Conservation (phyloP, 192 early-diverging fungal genomes). For the Entophlyctis helioformis region DNA sequence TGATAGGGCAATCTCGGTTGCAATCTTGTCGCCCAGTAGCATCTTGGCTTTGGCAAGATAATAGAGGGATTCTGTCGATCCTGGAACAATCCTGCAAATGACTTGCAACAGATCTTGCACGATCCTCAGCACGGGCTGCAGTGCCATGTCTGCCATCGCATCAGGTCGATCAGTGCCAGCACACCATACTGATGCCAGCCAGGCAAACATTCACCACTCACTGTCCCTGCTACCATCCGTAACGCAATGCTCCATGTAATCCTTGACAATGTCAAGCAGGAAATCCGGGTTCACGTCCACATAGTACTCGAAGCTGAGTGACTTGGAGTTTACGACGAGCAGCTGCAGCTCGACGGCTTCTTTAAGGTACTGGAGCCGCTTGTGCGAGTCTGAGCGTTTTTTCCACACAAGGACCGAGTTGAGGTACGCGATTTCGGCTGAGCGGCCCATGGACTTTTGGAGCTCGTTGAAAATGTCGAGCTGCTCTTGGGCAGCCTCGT, state of each 20-base stretch:
- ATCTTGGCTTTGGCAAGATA: conserved; percentile 27
- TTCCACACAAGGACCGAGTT: conserved; percentile 26
- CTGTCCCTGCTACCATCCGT: conserved; percentile 12
- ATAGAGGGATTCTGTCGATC: conserved; percentile 26
- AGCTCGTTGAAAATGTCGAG: conserved; percentile 36
- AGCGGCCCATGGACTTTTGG: conserved; percentile 21
- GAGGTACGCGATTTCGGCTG: conserved; percentile 23
- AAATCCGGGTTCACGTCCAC: conserved; percentile 30
- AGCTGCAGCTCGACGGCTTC: conserved; percentile 20
- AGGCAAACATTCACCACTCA: too few relatives aligned
- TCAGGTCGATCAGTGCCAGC: too few relatives aligned
- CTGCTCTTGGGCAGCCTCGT: conserved; percentile 37
- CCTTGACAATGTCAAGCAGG: conserved; percentile 23
- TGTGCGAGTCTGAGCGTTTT: conserved; percentile 17
- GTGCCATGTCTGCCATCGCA: too few relatives aligned
- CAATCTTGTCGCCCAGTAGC: conserved; percentile 19
- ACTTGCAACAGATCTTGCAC: conserved; percentile 20
- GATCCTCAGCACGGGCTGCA: too few relatives aligned
- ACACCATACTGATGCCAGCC: too few relatives aligned
- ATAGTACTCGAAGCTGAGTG: conserved; percentile 23
- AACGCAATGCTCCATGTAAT: conserved; percentile 26
- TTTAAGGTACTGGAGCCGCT: conserved; percentile 22
- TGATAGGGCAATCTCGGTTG: conserved; percentile 12
- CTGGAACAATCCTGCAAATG: conserved; percentile 26
- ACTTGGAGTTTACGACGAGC: background rate